phyloP scores from a whole-genome alignment of 2,329 filamentous ascomycete genomes.

The Arthrinium phaeospermum region DNA sequence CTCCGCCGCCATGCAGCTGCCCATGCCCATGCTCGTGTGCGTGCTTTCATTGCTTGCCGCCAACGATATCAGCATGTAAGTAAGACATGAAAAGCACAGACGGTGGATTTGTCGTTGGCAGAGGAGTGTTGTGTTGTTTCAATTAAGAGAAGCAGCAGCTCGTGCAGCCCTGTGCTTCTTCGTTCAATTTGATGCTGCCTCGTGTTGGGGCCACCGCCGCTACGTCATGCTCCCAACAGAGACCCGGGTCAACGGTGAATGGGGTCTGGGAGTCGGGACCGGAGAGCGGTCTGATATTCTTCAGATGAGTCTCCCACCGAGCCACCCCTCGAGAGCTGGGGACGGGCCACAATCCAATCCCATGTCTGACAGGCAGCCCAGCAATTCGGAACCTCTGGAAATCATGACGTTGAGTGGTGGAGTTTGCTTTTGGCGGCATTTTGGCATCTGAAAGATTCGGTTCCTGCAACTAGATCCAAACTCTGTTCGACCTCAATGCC shows the following conservation, averaged over 20 bases:
- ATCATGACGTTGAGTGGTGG: conserved; percentile 6
- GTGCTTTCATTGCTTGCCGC: neutral
- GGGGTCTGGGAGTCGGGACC: neutral
- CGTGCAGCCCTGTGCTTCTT: neutral
- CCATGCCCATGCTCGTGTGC: neutral
- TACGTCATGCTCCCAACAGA: neutral
- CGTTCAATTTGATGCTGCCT: neutral
- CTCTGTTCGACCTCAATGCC: neutral
- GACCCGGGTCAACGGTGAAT: neutral
- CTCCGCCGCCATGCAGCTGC: conserved; percentile 2
- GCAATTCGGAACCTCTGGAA: neutral
- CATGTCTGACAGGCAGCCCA: neutral
- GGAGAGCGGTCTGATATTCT: conserved; percentile 6
- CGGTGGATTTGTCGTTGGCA: neutral
- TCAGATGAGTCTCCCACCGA: neutral
- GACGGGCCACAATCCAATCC: neutral
- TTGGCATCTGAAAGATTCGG: neutral
- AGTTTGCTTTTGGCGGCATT: neutral
- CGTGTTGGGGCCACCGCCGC: neutral
- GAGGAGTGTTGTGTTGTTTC: neutral
- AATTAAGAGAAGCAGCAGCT: neutral
- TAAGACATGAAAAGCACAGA: conserved; percentile 6
- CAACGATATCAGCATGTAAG: neutral
- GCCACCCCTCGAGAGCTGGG: neutral
- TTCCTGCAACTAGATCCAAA: neutral